A percentile compares a stretch with the other conserved stretches of the same genome.
Evolutionary conservation across 106 monocot species (phyloP).

Genomic region (Dactylorhiza incarnata): DNA sequence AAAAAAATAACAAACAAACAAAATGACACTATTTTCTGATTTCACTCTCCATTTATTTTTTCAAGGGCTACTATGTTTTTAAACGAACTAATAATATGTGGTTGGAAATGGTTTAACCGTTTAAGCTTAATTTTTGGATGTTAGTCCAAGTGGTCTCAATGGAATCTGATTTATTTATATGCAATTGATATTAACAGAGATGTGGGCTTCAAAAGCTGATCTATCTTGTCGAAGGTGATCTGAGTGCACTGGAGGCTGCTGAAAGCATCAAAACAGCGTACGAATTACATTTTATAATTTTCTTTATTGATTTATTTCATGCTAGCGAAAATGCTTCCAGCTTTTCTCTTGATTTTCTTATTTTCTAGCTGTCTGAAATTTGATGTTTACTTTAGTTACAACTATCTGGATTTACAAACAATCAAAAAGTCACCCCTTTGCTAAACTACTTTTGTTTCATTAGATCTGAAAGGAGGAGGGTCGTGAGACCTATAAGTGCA

Average conservation of each 20-base stretch:
- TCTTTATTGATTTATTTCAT: neutral
- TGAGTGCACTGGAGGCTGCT: slow-evolving; percentile 65
- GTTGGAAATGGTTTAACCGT: neutral
- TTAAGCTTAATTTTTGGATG: neutral
- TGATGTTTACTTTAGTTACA: neutral
- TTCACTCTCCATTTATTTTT: neutral
- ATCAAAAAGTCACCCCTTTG: neutral
- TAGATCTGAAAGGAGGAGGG: neutral
- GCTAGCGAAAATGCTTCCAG: neutral
- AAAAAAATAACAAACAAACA: neutral
- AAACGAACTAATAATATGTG: neutral
- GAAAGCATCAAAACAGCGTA: slow-evolving; percentile 99
- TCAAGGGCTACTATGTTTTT: neutral
- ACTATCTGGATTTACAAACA: neutral
- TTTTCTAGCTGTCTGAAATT: neutral
- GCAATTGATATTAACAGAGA: slow-evolving; percentile 40
- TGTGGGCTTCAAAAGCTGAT: slow-evolving; percentile 89
- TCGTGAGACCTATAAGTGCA: no score
- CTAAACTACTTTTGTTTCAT: neutral
- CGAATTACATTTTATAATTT: neutral
- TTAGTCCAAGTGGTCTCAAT: neutral
- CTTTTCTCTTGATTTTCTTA: neutral
- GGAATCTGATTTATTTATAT: neutral
- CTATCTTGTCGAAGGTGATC: slow-evolving; percentile 96
- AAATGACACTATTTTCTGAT: neutral